phyloP scores from a whole-genome alignment of 2,329 filamentous ascomycete species.

The Fusarium mexicanum region DNA sequence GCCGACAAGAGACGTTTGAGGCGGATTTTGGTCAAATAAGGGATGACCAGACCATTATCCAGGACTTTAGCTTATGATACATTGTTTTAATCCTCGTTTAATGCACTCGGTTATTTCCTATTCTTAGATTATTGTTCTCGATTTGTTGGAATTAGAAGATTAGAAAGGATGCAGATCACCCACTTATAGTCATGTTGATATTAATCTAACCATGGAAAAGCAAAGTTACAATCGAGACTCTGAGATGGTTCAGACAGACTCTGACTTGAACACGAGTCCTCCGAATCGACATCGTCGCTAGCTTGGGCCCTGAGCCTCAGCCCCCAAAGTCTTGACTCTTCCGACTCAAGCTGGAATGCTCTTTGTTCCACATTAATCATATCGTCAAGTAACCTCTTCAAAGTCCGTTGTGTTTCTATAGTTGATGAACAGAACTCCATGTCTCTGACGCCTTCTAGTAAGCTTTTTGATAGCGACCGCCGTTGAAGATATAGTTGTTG shows the following conservation, averaged over 20 bases:
- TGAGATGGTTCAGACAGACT: background rate
- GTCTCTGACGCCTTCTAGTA: background rate
- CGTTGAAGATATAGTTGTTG: background rate
- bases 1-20: background rate
- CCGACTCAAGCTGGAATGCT: background rate
- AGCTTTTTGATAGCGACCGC: background rate
- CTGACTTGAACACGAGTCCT: background rate
- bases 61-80: rapidly evolving
- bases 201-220: background rate
- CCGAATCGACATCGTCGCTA: background rate
- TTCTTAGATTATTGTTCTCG: background rate
- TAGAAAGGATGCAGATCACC: too few species aligned
- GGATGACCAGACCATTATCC: background rate
- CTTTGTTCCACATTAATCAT: background rate
- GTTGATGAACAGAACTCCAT: background rate
- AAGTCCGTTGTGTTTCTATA: background rate
- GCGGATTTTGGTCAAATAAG: background rate
- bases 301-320: background rate
- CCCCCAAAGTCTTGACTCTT: background rate
- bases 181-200: background rate
- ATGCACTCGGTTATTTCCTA: too few species aligned
- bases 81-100: background rate
- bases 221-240: background rate
- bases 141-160: too few species aligned
- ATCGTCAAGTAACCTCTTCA: background rate